These are phyloP conservation scores for Ilex asprella DNA, from an alignment of 257 asterid genomes.

Conservation along the genomic window DNA sequence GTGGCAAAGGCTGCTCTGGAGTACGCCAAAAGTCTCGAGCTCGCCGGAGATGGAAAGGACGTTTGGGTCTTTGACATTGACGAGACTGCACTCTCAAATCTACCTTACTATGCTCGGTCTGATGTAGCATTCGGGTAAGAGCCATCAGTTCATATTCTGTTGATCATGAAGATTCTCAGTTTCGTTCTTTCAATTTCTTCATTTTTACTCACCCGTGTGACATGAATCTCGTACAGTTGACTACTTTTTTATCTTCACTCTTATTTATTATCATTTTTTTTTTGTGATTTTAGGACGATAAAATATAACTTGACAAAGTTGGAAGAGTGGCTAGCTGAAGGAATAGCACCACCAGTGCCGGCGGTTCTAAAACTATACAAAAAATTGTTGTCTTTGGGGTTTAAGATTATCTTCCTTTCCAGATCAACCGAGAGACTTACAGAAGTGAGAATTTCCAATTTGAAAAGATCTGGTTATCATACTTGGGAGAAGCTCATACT, in stretches of 20 bases:
- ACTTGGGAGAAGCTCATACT: constrained; percentile 1
- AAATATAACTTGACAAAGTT: constrained; percentile 31
- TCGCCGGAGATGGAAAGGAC: constrained; percentile 29
- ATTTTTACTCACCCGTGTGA: not conserved
- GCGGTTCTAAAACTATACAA: constrained; percentile 26
- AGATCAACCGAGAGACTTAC: constrained; percentile 25
- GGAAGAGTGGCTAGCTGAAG: constrained; percentile 39
- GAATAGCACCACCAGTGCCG: constrained; percentile 37
- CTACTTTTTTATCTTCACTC: not conserved
- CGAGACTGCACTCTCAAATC: constrained; percentile 45
- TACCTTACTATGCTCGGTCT: constrained; percentile 39
- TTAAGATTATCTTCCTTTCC: constrained; percentile 28
- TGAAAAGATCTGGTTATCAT: constrained; percentile 36
- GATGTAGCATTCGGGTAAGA: constrained; percentile 44
- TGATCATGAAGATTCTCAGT: not conserved
- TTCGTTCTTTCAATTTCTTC: not conserved
- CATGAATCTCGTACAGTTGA: not conserved
- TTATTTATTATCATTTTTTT: not conserved
- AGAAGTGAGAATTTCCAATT: constrained; percentile 18
- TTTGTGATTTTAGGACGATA: constrained; percentile 22
- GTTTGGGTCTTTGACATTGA: constrained; percentile 52
- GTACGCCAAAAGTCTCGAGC: constrained; percentile 25
- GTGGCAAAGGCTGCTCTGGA: constrained; percentile 42
- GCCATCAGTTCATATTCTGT: not conserved
- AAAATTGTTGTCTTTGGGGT: constrained; percentile 18